Evolutionary conservation across 1,284 basidiomycete species (phyloP).

Genomic region (Ganoderma multipileum): DNA sequence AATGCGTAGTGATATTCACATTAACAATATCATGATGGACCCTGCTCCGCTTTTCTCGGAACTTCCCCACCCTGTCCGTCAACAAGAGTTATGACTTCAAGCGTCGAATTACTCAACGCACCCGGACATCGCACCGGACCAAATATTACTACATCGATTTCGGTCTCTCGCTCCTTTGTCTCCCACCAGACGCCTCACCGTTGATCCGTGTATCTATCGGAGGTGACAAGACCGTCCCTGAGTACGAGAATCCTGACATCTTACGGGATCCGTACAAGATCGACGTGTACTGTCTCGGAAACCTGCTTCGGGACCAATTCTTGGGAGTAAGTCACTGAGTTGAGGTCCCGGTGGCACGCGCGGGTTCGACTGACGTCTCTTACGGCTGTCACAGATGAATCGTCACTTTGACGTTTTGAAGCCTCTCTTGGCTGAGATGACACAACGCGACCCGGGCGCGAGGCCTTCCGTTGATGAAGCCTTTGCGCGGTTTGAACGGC

Average conservation of each 20-base stretch:
- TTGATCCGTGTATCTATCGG: conserved; percentile 26
- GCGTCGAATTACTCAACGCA: conserved; percentile 32
- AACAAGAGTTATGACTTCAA: conserved; percentile 27
- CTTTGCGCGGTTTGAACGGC: conserved; percentile 4
- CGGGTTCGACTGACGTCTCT: neutral
- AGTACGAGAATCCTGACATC: conserved; percentile 24
- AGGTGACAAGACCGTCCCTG: conserved; percentile 30
- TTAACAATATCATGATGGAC: conserved; percentile 51
- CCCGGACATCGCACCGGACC: conserved; percentile 36
- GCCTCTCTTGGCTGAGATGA: conserved; percentile 41
- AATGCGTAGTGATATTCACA: neutral
- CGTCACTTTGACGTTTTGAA: conserved; percentile 39
- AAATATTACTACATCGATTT: conserved; percentile 45
- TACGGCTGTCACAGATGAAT: conserved; percentile 15
- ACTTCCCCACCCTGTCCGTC: conserved; percentile 34
- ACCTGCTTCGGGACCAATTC: conserved; percentile 39
- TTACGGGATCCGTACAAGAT: conserved; percentile 37
- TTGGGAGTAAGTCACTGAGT: conserved; percentile 29
- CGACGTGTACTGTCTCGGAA: conserved; percentile 42
- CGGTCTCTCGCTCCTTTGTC: conserved; percentile 39
- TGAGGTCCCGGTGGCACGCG: neutral
- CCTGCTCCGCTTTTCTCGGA: conserved; percentile 36
- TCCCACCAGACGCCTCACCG: conserved; percentile 23
- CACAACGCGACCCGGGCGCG: conserved; percentile 34
- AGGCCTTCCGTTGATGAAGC: conserved; percentile 34